Base-by-base conservation (phyloP, 108 stramenopile species). In the Craspedostauros australis region DNA sequence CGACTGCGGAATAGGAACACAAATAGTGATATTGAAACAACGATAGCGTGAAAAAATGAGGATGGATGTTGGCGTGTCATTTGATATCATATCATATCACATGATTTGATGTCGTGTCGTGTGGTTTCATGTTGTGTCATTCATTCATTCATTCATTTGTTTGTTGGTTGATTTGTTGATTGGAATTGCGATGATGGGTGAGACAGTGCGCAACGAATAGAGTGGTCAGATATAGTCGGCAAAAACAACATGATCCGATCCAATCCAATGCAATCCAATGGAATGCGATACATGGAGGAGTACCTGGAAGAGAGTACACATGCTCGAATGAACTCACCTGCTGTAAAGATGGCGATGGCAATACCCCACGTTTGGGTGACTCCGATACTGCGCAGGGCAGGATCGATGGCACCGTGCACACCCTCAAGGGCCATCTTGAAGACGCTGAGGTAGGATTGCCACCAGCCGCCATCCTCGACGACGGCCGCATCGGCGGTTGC, bases 301-400 rank as follows among this genome's bases (percentile, higher is more conserved):
- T 11, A 36, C 34, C 12, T 11, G 12, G 12, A 38, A 38, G 15
- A 19, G 25, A 19, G 44, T 0, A 40, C 8, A 16, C 25, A 30
- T 44, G 6, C 5, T 14, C 12, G 5, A 25, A 46, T 26, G 3
- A 34, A 74, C 82, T 67, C 48, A 84, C 82, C 47, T 23, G 77
- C 75, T 9, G 86, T 88, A 69, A 88, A 88, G 15, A 84, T 12
- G 33, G 82, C 82, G 57, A 88, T 88, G 5, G 86, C 76, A 12
- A 82, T 57, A 22, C 87, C 87, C 83, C 83, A 89, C 16, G 87
- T 85, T 55, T 84, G 81, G 21, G 64, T 70, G 39, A 82, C 48
- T 1, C 87, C 87, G 41, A 63, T 49, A 39, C 58, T 77, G 32
- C 72, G 54, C 25, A 82, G 61, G 1, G 87, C 81, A 23, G 37